Conservation (phyloP, 495 filamentous ascomycete genomes). For the Penicillium diatomitis region DNA sequence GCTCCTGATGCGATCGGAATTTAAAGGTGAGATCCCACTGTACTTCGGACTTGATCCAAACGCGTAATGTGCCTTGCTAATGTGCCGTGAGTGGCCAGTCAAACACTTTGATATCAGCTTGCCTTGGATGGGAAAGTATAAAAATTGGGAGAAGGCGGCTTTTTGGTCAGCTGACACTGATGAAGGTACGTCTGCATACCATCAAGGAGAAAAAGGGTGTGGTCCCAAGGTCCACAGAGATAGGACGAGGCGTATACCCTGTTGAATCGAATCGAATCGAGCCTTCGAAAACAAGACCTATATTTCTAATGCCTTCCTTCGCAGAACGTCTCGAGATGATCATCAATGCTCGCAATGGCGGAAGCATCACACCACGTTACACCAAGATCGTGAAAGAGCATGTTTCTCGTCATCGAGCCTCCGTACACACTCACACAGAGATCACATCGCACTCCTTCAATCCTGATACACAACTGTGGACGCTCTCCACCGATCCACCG, state of each 20-base stretch:
- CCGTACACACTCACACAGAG: conserved; percentile 41
- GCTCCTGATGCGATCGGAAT: conserved; percentile 47
- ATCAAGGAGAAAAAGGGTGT: not conserved
- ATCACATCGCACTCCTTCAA: conserved; percentile 30
- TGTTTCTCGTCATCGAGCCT: conserved; percentile 31
- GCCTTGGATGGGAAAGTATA: conserved; percentile 58
- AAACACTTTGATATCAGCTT: conserved; percentile 58
- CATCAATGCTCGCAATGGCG: conserved; percentile 48
- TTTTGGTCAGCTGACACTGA: conserved; percentile 55
- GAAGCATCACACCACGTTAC: conserved; percentile 52
- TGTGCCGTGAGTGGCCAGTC: conserved; percentile 17
- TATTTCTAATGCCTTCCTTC: no score
- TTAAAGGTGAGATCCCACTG: conserved; percentile 29
- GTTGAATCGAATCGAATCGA: no score
- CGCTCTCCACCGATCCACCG: conserved; percentile 36
- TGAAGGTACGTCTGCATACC: conserved; percentile 24
- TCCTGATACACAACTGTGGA: conserved; percentile 37
- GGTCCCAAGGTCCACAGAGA: not conserved
- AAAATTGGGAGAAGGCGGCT: conserved; percentile 51
- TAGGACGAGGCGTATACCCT: not conserved
- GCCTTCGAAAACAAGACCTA: no score
- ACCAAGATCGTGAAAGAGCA: conserved; percentile 44
- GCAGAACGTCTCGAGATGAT: conserved; percentile 49
- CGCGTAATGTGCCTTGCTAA: no score
- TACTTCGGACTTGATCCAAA: not conserved